Base-by-base conservation (phyloP, 345 rosid genomes). In the Salix arbutifolia region DNA sequence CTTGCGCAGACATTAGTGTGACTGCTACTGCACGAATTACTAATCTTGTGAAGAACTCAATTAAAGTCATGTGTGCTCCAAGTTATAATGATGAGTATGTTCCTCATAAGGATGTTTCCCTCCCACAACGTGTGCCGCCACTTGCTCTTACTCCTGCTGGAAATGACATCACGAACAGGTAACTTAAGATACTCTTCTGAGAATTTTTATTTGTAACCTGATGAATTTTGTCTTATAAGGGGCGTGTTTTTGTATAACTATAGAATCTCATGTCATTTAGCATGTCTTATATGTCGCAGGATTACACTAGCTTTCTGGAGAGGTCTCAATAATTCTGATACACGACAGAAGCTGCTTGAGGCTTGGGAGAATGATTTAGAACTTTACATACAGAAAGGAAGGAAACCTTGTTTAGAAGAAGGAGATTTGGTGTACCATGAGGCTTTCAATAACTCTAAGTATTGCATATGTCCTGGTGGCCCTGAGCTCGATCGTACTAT, bases 41-140 rank as follows among this genome's bases (percentile, higher is more conserved):
- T 21, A 35, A 18, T 52, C 80, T 78, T 38, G 31, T 78, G 28
- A 75, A 78, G 71, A 82, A 78, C 65, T 53, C 79, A 16, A 82
- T 82, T 82, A 65, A 74, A 0, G 44, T 78, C 1, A 66, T 75
- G n/a, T 82, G 85, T 31, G 48, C 82, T 4, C 56, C 80, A 0
- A 52, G 75, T 76, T 78, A 78, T 64, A 60, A 74, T 40, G 35
- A 3, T 4, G 53, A 58, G 7, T 74, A 64, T 66, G 64, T 70
- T 70, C 86, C 83, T 28, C 78, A 65, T 65, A 83, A 76, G 69
- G 81, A 76, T 70, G 80, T 76, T 14, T 21, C 78, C 70, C 72
- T 83, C 50, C 83, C 83, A 52, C 76, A 79, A n/a, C 48, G 35
- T 46, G 2, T 21, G 56, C 31, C 35, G 18, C 75, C 74, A 2